Evolutionary conservation across 1,284 basidiomycete genomes (phyloP), one percentile per base, ranked within the genome.

Genomic region (Tausonia pullulans): DNA sequence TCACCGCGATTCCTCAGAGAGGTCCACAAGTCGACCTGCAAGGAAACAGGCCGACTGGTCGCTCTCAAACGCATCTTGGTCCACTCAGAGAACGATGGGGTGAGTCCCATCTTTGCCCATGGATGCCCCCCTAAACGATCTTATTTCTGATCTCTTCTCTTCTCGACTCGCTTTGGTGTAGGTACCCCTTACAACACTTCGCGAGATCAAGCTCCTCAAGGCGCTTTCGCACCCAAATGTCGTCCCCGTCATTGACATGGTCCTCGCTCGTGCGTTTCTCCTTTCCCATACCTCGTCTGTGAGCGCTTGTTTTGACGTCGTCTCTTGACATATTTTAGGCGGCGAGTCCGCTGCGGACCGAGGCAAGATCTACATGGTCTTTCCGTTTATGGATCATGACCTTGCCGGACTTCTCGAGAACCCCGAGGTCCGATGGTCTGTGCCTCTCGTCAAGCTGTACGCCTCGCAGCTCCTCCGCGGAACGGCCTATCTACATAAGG

Each of bases 331-430:
- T 27, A 27, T 27, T 27, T 11, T 61, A 43, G n/a, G 11, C 40
- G n/a, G 13, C 27, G 67, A 69, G 63, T 64, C 43, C 43, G 55
- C 10, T 7, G 45, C n/a, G 7, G 43, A 44, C 72, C 76, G 51
- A 55, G 81, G 92, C 58, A 80, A 80, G 60, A 79, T 82, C 16
- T 97, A 90, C 77, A 97, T 98, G 94, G 94, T 98, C 46, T 98
- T 98, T 73, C 95, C 95, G 0, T 98, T 96, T 77, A 97, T 98
- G 93, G 95, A 98, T 72, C 96, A 99, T 73, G 95, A 99, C 77
- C 83, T 99, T 40, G 93, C 94, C 10, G 96, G 96, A 2, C 77
- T 98, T 60, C 78, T 98, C 61, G 89, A 94, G 75, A 96, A 96
- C 73, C 87, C 88, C 62, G 83, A 87, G 51, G 90, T 92, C 67